Base-by-base conservation (phyloP, 129 eudicot species). In the Mikania micrantha region DNA sequence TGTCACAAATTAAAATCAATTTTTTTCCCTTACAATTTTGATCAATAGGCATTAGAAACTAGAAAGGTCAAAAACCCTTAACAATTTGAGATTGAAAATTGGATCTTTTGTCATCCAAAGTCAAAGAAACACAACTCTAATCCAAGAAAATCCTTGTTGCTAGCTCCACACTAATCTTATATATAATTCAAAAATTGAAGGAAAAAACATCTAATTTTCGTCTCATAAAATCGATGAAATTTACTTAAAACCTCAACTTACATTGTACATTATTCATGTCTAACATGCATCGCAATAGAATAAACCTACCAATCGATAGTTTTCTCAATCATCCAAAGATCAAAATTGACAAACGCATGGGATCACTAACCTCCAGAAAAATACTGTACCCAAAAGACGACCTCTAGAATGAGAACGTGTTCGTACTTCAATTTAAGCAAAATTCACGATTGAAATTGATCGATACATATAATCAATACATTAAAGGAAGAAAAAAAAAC, bases 231-330 rank as follows among this genome's bases (percentile, higher is more conserved):
- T 70, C 57, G 42, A 57, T 40, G 66, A 70, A 57, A 39, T 70
- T 5, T 40, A 70, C 57, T 57, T 44, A 70, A 70, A 70, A 40
- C 58, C 29, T 70, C 66, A 57, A 17, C 66, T 53, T 68, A 69
- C 66, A 56, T 69, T 69, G 16, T 66, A 57, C 75, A 42, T 27
- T 70, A 17, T 7, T 20, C 44, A 11, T 57, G 40, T 70, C 57
- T 57, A 70, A 70, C 66, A 34, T 40, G 57, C 34, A 57, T 5
- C 57, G 53, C 20, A 40, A 40, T 27, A 57, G 58, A 40, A 56
- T 57, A 56, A 54, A 70, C 75, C 75, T 57, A 70, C 57, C 57
- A 57, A 40, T 70, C 10, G 57, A 70, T 45, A 70, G 40, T 10
- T 57, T 24, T 19, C n/a, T 7, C 56, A 3, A 47, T 40, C 15